These are phyloP conservation scores for Juglanconis juglandina DNA, from an alignment of 2,329 filamentous ascomycete species.

Conservation along the genomic window DNA sequence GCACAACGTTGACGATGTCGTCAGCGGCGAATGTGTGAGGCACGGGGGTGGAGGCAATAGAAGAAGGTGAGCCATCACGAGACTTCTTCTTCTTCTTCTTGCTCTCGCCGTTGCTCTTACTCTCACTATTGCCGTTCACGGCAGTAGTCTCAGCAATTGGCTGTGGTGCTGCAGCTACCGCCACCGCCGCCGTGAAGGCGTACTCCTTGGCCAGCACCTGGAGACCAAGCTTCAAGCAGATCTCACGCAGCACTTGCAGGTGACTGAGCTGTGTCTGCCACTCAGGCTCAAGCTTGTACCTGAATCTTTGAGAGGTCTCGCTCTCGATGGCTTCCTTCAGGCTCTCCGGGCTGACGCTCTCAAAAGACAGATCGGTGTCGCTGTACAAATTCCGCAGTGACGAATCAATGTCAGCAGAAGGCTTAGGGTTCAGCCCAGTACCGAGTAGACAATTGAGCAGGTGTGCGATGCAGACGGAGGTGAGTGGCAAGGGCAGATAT, in stretches of 20 bases:
- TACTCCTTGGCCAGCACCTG: constrained; percentile 81
- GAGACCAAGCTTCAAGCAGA: constrained; percentile 83
- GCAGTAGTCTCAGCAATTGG: constrained; percentile 25
- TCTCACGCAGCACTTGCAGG: constrained; percentile 82
- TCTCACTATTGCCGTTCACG: constrained; percentile 42
- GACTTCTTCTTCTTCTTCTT: constrained; percentile 62
- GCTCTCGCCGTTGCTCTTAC: constrained; percentile 31
- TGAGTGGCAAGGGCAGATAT: constrained; percentile 73
- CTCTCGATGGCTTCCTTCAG: constrained; percentile 67
- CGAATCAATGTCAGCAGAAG: constrained; percentile 72
- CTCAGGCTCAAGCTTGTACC: constrained; percentile 65
- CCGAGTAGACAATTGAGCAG: constrained; percentile 92
- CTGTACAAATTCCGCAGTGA: constrained; percentile 72
- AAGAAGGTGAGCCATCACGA: constrained; percentile 51
- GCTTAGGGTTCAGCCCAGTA: constrained; percentile 69
- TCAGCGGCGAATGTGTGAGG: constrained; percentile 71
- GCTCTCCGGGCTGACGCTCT: constrained; percentile 70
- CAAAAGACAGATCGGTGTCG: constrained; percentile 78
- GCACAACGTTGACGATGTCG: constrained; percentile 89
- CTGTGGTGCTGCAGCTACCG: constrained; percentile 34
- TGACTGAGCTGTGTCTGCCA: constrained; percentile 69
- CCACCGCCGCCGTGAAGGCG: constrained; percentile 50
- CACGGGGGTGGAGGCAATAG: constrained; percentile 36
- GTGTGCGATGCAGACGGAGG: constrained; percentile 77
- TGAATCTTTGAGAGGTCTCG: constrained; percentile 71